Evolutionary conservation across 345 rosid genomes (phyloP).

Genomic region (Adansonia digitata): DNA sequence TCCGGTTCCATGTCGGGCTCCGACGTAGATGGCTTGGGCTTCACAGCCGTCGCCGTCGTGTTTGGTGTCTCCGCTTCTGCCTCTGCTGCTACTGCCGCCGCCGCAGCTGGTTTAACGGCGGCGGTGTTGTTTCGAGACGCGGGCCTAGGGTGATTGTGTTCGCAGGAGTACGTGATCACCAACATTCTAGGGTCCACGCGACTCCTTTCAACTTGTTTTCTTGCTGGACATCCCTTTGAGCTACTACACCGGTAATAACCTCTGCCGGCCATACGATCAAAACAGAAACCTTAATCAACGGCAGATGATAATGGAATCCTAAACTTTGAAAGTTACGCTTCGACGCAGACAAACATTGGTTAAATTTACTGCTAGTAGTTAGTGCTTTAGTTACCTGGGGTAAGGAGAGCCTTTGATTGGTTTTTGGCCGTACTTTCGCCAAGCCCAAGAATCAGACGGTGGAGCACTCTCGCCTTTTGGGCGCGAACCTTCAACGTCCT

Average conservation of each 20-base stretch:
- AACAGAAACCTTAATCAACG: background rate
- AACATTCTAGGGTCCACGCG: conserved; percentile 77
- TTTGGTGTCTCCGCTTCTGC: conserved; percentile 6
- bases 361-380: background rate
- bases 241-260: conserved; percentile 96
- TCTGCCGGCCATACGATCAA: conserved; percentile 34
- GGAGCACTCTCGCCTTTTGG: conserved; percentile 71
- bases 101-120: conserved; percentile 7
- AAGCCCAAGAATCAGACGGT: conserved; percentile 97
- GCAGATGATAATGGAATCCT: background rate
- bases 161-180: conserved; percentile 75
- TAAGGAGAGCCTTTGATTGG: conserved; percentile 97
- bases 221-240: conserved; percentile 94
- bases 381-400: conserved; percentile 49
- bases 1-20: conserved; percentile 28
- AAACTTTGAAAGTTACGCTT: background rate
- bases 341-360: background rate
- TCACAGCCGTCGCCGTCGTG: conserved; percentile 11
- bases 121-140: conserved; percentile 36
- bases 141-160: conserved; percentile 92
- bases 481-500: conserved; percentile 62
- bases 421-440: conserved; percentile 98
- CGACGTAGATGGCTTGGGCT: conserved; percentile 20
- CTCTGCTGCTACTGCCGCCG: background rate
- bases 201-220: conserved; percentile 95